Base-by-base conservation (phyloP, 2,329 filamentous ascomycete species). In the Shiraia sp. region DNA sequence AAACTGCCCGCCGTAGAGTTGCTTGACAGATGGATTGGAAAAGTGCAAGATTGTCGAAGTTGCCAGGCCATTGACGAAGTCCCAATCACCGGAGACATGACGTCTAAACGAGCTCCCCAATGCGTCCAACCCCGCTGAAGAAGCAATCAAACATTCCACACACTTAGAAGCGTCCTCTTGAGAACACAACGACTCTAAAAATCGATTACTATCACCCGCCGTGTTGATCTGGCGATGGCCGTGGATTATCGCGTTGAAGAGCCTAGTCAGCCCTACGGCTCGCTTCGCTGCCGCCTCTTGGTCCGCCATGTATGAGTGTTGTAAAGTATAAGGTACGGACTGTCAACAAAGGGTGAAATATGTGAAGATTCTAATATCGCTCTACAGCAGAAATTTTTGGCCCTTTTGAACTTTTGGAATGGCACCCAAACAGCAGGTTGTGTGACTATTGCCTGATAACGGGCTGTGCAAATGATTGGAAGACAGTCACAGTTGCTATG, bases 1-100 rank as follows among this genome's bases (percentile, higher is more conserved):
- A 27, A 80, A 71, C 10, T 75, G 66, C 0, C 81, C 81, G 36
- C 72, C 71, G 39, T 72, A 75, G 2, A 82, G 54, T 19, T 72
- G 64, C 45, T 78, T 79, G 32, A 83, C 50, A 0, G 52, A 59
- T 1, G 75, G 72, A 32, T 74, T 64, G 0, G 69, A 59, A 1
- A 78, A 45, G 39, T 72, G 72, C 4, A 24, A 47, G 19, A 77
- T 51, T 7, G 73, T 51, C 3, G 46, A 30, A 4, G 62, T 47
- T 5, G 61, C 59, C 25, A 49, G 31, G 2, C 59, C 62, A 39
- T 79, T 79, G 31, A 80, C 55, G 53, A 80, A 81, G 2, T 42
- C 32, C 6, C 53, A 32, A 1, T 73, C 72, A n/a, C n/a, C n/a
- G n/a, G n/a, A n/a, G 4, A 65, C 49, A 43, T 77, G 69, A 44